Conservation (phyloP, 2,329 filamentous ascomycete genomes). For the Aspergillus oerlinghausenensis region DNA sequence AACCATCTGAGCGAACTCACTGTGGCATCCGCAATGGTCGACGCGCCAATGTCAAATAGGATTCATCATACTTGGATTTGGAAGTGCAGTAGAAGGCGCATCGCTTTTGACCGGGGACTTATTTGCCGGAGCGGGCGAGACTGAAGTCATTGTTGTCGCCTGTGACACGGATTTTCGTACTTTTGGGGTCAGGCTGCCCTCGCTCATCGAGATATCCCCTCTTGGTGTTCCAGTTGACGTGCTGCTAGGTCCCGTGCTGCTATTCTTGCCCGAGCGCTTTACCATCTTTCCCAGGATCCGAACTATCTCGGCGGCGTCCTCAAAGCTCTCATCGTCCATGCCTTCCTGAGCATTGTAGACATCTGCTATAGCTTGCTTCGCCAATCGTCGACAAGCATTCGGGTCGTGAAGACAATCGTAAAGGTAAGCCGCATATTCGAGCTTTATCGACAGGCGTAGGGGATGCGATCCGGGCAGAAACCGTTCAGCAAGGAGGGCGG, state of each 20-base stretch:
- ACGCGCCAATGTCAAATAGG: slow-evolving; percentile 22
- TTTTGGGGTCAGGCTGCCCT: slow-evolving; percentile 26
- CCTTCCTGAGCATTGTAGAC: slow-evolving; percentile 88
- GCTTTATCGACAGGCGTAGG: slow-evolving; percentile 79
- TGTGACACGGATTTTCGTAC: slow-evolving; percentile 10
- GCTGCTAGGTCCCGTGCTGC: slow-evolving; percentile 29
- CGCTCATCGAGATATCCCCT: slow-evolving; percentile 27
- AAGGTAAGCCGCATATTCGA: slow-evolving; percentile 87
- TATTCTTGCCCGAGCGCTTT: slow-evolving; percentile 58
- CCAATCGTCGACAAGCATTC: slow-evolving; percentile 69
- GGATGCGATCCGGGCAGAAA: slow-evolving; percentile 85
- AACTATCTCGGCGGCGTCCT: slow-evolving; percentile 84
- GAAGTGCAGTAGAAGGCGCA: slow-evolving; percentile 20
- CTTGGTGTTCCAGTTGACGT: slow-evolving; percentile 20
- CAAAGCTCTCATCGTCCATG: slow-evolving; percentile 93
- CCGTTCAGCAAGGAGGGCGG: slow-evolving; percentile 66
- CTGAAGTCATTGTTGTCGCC: slow-evolving; percentile 5
- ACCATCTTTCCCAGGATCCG: slow-evolving; percentile 83
- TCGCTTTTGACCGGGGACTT: slow-evolving; percentile 1
- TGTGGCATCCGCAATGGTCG: not conserved
- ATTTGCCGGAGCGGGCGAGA: not conserved
- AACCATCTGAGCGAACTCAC: not conserved
- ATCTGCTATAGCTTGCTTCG: slow-evolving; percentile 77
- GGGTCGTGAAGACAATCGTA: slow-evolving; percentile 88
- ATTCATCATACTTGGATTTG: slow-evolving; percentile 31